Conservation (phyloP, 1,139 yeast species). For the Blastobotrys malaysiensis region DNA sequence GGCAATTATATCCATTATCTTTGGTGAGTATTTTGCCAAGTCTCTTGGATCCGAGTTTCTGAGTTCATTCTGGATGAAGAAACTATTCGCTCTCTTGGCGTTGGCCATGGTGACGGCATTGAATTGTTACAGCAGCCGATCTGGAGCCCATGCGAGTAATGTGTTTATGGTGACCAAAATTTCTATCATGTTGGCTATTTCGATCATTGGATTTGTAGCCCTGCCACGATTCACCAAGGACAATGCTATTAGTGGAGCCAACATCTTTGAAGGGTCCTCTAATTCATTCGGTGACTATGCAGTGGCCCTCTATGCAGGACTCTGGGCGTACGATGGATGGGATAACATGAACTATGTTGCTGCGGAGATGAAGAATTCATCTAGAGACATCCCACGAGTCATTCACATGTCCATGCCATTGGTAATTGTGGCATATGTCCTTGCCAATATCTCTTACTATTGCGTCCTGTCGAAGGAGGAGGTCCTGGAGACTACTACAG, state of each 20-base stretch:
- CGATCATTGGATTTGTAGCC: conserved; percentile 32
- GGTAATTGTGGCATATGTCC: conserved; percentile 35
- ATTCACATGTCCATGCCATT: conserved; percentile 39
- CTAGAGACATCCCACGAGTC: conserved; percentile 37
- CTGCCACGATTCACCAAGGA: conserved; percentile 21
- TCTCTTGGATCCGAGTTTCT: conserved; percentile 16
- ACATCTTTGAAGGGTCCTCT: conserved; percentile 30
- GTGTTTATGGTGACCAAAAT: conserved; percentile 35
- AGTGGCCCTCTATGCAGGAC: conserved; percentile 39
- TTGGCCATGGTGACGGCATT: conserved; percentile 28
- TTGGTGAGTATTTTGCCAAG: conserved; percentile 35
- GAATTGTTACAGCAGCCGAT: conserved; percentile 31
- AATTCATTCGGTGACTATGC: conserved; percentile 32
- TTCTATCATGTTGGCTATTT: conserved; percentile 29
- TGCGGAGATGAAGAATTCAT: conserved; percentile 38
- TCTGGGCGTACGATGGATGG: conserved; percentile 46
- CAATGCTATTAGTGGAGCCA: conserved; percentile 22
- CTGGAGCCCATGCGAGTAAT: conserved; percentile 36
- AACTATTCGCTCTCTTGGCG: conserved; percentile 32
- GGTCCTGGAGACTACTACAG: conserved; percentile 33
- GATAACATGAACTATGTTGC: conserved; percentile 40
- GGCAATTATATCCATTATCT: conserved; percentile 39
- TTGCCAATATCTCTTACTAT: conserved; percentile 37
- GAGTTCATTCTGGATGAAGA: conserved; percentile 29
- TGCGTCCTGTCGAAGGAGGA: conserved; percentile 33